A percentile compares a stretch with the other conserved stretches of the same genome.
These are phyloP conservation scores for Vanrija humicola DNA, from an alignment of 1,284 basidiomycete species.

Conservation along the genomic window DNA sequence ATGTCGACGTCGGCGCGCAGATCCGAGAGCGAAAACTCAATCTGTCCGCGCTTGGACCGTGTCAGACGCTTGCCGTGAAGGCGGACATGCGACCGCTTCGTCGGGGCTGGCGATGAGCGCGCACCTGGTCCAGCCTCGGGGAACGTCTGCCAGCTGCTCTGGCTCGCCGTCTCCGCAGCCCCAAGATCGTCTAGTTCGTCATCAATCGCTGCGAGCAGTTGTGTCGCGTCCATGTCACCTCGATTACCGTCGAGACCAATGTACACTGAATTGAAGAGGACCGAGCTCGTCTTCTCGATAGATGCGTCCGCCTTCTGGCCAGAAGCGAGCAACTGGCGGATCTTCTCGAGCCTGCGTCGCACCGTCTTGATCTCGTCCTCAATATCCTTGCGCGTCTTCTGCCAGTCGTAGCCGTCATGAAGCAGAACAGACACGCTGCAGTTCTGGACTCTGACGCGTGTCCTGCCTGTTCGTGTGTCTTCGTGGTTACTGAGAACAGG, in stretches of 20 bases:
- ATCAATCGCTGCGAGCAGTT: conserved; percentile 83
- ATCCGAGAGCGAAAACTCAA: conserved; percentile 75
- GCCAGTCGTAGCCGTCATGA: conserved; percentile 94
- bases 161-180: conserved; percentile 59
- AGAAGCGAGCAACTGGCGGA: conserved; percentile 86
- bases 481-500: conserved; percentile 43
- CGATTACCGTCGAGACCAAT: conserved; percentile 68
- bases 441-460: conserved; percentile 57
- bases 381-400: conserved; percentile 73
- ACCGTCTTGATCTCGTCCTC: conserved; percentile 86
- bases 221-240: conserved; percentile 67
- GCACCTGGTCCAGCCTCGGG: conserved; percentile 40
- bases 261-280: conserved; percentile 87
- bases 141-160: conserved; percentile 82
- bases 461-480: conserved; percentile 21
- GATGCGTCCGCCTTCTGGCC: conserved; percentile 81
- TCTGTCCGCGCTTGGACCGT: conserved; percentile 72
- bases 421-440: conserved; percentile 66
- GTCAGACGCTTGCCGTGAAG: conserved; percentile 53
- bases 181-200: conserved; percentile 69
- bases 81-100: conserved; percentile 40
- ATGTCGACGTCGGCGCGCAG: conserved; percentile 65
- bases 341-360: conserved; percentile 78
- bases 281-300: conserved; percentile 64
- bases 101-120: conserved; percentile 13